Base-by-base conservation (phyloP, 371 early-diverging fungal genomes). In the Dinochytrium kinnereticum region DNA sequence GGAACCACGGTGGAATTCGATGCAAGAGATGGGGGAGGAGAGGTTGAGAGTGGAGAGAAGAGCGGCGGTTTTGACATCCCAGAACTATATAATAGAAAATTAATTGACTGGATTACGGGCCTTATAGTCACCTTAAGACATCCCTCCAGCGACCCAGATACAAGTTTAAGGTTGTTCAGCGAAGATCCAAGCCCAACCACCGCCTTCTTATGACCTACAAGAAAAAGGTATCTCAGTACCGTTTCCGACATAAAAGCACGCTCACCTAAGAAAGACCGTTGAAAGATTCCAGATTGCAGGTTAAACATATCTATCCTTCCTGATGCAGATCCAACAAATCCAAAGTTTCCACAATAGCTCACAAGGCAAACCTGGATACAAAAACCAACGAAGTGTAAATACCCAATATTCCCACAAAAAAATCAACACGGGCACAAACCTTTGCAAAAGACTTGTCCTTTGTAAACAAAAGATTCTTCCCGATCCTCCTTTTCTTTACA, bases 311-410 rank as follows among this genome's bases (percentile, higher is more conserved):
- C 95, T 53, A 98, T 85, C 19, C 75, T 74, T 64, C 97, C 99
- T 31, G 81, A 78, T 1, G 88, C 83, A 30, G 92, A 86, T 1
- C 98, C 99, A 7, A 95, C 78, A 68, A 95, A 89, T 2, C 91
- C 95, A 89, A 92, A 98, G 82, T 96, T 95, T 61, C 98, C 98
- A 73, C 98, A 98, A 0, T 89, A 81, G 73, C 93, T 94, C 65
- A 98, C 84, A 2, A 89, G 86, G 7, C 92, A 92, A 0, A 90
- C 77, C 80, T 80, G 28, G 31, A 65, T 55, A 10, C 13, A 28
- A 55, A 55, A 15, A 26, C 13, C 21, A 55, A 30, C 28, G 17
- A 55, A 7, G 57, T n/a, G n/a, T n/a, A n/a, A n/a, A 55, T 30
- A 10, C 26, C 10, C 26, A 21, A 26, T 55, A 55, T 55, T 17